Percentiles rank a stretch among this genome's conserved stretches.
Evolutionary conservation across 805 yeast genomes (phyloP).

Genomic region (Metschnikowia sp.): DNA sequence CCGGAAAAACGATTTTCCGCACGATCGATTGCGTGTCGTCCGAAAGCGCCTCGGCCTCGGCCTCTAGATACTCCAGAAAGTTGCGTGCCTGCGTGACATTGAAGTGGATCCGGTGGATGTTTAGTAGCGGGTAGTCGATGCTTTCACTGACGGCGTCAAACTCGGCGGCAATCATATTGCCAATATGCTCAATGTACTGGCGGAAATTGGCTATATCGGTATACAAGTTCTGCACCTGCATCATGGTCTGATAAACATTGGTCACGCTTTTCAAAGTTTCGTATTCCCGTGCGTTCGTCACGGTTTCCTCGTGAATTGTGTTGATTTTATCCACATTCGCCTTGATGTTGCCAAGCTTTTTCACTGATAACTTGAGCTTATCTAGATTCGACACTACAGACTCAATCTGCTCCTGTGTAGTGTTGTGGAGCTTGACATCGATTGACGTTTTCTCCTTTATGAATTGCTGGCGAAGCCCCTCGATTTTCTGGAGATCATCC

Average conservation of each 20-base stretch:
- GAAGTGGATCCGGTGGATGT: constrained; percentile 66
- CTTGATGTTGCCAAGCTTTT: constrained; percentile 35
- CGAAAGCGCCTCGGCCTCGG: constrained; percentile 44
- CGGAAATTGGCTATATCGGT: constrained; percentile 58
- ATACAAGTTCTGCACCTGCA: constrained; percentile 62
- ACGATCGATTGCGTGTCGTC: constrained; percentile 70
- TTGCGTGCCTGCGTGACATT: constrained; percentile 68
- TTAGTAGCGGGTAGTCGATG: constrained; percentile 45
- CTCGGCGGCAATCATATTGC: constrained; percentile 48
- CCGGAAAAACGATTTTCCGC: constrained; percentile 50
- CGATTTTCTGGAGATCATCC: constrained; percentile 55
- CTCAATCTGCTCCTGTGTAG: constrained; percentile 62
- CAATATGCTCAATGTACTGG: constrained; percentile 47
- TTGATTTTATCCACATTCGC: constrained; percentile 41
- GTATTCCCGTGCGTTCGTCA: constrained; percentile 60
- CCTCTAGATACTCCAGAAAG: constrained; percentile 68
- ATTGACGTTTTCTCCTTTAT: constrained; percentile 68
- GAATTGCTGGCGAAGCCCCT: constrained; percentile 51
- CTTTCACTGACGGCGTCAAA: constrained; percentile 29
- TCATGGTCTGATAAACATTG: constrained; percentile 65
- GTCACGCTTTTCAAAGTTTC: constrained; percentile 67
- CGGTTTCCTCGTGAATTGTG: constrained; percentile 53
- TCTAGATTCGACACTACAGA: constrained; percentile 51
- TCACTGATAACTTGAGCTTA: constrained; percentile 44
- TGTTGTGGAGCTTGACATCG: constrained; percentile 70